A percentile compares a stretch with the other conserved stretches of the same genome.
phyloP scores from a whole-genome alignment of 2,329 filamentous ascomycete species.

The Neopestalotiopsis sp. region DNA sequence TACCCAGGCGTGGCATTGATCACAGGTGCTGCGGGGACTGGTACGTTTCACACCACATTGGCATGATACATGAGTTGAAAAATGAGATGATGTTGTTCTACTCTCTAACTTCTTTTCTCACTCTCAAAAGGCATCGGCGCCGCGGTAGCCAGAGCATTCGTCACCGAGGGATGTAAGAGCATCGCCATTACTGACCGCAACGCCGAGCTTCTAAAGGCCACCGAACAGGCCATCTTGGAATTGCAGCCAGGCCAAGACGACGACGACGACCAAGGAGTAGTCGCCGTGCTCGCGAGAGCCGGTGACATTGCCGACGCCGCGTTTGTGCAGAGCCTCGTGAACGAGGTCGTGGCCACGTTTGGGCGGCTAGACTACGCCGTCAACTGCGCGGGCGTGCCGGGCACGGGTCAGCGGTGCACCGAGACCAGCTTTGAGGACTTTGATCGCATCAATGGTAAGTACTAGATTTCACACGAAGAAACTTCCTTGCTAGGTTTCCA shows the following conservation, averaged over 20 bases:
- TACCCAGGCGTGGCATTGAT: slow-evolving; percentile 52
- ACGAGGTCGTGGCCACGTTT: slow-evolving; percentile 39
- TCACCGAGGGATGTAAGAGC: slow-evolving; percentile 49
- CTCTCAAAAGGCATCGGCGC: slow-evolving; percentile 55
- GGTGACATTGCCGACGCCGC: slow-evolving; percentile 54
- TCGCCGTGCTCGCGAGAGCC: slow-evolving; percentile 33
- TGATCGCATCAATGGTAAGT: slow-evolving; percentile 51
- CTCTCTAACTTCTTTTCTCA: neutral
- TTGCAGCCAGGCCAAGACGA: slow-evolving; percentile 33
- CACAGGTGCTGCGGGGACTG: slow-evolving; percentile 54
- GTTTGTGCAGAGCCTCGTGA: slow-evolving; percentile 45
- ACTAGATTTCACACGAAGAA: no score
- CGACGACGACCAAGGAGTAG: slow-evolving; percentile 19
- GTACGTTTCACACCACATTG: slow-evolving; percentile 29
- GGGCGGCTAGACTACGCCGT: slow-evolving; percentile 60
- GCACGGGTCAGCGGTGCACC: slow-evolving; percentile 44
- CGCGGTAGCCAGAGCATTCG: slow-evolving; percentile 56
- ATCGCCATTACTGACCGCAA: slow-evolving; percentile 62
- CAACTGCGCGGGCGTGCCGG: slow-evolving; percentile 59
- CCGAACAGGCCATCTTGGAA: slow-evolving; percentile 35
- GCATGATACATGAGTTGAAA: neutral
- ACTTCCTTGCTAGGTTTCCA: no score
- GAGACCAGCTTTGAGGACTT: slow-evolving; percentile 54
- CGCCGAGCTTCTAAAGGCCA: slow-evolving; percentile 40
- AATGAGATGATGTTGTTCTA: neutral